Base-by-base conservation (phyloP, 768 basidiomycete genomes). In the Chiua virens region DNA sequence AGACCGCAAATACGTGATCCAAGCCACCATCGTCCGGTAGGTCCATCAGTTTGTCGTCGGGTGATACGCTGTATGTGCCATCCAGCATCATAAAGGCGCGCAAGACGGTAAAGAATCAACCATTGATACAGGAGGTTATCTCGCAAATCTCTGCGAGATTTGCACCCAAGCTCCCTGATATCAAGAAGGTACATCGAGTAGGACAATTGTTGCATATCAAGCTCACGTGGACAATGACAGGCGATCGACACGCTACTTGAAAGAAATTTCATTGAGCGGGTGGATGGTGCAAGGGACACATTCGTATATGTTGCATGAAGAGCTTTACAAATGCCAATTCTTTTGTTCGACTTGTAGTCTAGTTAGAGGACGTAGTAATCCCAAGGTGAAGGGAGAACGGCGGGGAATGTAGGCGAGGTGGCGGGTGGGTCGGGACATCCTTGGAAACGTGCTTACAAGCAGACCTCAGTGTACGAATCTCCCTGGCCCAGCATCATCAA, bases 231-330 rank as follows among this genome's bases (percentile, higher is more conserved):
- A 14, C 17, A 34, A n/a, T 17, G 13, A 13, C 52, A 90, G 88
- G 90, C 92, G 4, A 96, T 98, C 52, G 93, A 96, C 65, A 85
- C 85, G 15, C 75, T 98, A n/a, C 75, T 98, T 42, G 96, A 98
- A 75, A 96, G 96, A 73, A 97, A 99, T 68, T 99, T 98, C 69
- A 89, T 98, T 60, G 95, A 98, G 65, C 86, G 96, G 27, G 87
- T 92, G 14, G 92, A 93, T 20, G 90, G 87, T 13, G 85, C 87
- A 17, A 86, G 88, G 64, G 93, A 96, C 71, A 89, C 89, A 30
- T 72, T 71, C 49, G 64, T 66, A 11, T 73, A 71, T 40, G 70
- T 72, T 15, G 70, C 71, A 58, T 74, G 56, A 65, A 47, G 50
- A 21, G 37, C 39, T 27, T 10, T 30, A n/a, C n/a, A n/a, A n/a